A percentile compares a stretch with the other conserved stretches of the same genome.
Conservation (phyloP, 768 basidiomycete genomes). For the Lactarius sp. region DNA sequence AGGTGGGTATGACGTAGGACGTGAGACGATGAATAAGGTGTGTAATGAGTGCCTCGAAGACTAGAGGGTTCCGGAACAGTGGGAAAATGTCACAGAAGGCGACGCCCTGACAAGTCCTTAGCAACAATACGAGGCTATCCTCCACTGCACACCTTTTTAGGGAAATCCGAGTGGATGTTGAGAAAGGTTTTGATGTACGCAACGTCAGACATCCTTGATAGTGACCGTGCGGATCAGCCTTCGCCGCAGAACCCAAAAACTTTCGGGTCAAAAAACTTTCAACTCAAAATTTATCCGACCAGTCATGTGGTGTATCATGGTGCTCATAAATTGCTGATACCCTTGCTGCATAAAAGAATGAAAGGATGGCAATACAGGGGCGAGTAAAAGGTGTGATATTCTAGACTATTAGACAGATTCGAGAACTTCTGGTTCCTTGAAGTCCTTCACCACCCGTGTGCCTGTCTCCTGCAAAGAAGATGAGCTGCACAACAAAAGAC, state of each 20-base stretch:
- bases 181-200: slow-evolving; percentile 61
- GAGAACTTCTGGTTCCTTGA: slow-evolving; percentile 95
- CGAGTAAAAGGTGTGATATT: slow-evolving; percentile 22
- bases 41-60: slow-evolving; percentile 87
- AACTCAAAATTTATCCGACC: not conserved
- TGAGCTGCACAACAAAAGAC: slow-evolving; percentile 16
- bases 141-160: slow-evolving; percentile 67
- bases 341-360: slow-evolving; percentile 35
- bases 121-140: not conserved
- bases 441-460: slow-evolving; percentile 89
- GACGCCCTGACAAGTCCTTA: slow-evolving; percentile 56
- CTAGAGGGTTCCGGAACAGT: slow-evolving; percentile 76
- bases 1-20: slow-evolving; percentile 62
- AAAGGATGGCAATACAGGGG: slow-evolving; percentile 27
- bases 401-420: slow-evolving; percentile 70
- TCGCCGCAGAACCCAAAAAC: not conserved
- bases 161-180: slow-evolving; percentile 69
- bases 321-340: slow-evolving; percentile 38
- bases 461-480: slow-evolving; percentile 72
- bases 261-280: not conserved
- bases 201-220: slow-evolving; percentile 62
- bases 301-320: slow-evolving; percentile 16
- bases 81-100: slow-evolving; percentile 95
- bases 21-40: slow-evolving; percentile 83
- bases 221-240: no score